Evolutionary conservation across 495 filamentous ascomycete species (phyloP).

Genomic region (Xylaria scruposa): DNA sequence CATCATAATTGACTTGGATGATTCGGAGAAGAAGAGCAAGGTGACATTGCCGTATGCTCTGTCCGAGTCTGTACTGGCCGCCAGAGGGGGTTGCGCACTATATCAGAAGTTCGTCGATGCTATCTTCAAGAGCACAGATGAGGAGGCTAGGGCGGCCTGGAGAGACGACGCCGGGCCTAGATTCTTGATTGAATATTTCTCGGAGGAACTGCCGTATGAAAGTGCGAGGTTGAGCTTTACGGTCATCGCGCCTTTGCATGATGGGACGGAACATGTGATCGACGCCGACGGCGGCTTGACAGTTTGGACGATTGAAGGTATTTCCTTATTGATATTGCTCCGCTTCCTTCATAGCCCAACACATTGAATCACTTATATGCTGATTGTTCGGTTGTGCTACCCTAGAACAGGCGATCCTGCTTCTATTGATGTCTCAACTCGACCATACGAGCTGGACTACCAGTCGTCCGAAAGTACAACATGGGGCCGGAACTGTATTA

Average conservation of each 20-base stretch:
- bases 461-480: conserved; percentile 19
- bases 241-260: neutral
- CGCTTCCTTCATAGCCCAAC: too few relatives aligned
- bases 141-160: neutral
- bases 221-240: conserved; percentile 18
- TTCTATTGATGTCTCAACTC: conserved; percentile 25
- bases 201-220: neutral
- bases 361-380: neutral
- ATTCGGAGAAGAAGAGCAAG: neutral
- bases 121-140: neutral
- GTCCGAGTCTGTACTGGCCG: conserved; percentile 22
- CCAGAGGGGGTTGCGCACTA: conserved; percentile 28
- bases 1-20: neutral
- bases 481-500: conserved; percentile 1
- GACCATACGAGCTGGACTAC: conserved; percentile 32
- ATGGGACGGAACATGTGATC: conserved; percentile 1
- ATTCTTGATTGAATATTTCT: neutral
- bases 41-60: neutral
- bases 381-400: neutral
- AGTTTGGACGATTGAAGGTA: conserved; percentile 14
- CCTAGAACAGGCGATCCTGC: conserved; percentile 19
- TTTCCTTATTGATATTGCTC: neutral
- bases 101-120: conserved; percentile 27
- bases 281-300: neutral
- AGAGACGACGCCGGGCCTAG: neutral